Percentiles rank a stretch among this genome's conserved stretches.
Conservation (phyloP, 2,329 filamentous ascomycete genomes). For the Diaporthe eres region DNA sequence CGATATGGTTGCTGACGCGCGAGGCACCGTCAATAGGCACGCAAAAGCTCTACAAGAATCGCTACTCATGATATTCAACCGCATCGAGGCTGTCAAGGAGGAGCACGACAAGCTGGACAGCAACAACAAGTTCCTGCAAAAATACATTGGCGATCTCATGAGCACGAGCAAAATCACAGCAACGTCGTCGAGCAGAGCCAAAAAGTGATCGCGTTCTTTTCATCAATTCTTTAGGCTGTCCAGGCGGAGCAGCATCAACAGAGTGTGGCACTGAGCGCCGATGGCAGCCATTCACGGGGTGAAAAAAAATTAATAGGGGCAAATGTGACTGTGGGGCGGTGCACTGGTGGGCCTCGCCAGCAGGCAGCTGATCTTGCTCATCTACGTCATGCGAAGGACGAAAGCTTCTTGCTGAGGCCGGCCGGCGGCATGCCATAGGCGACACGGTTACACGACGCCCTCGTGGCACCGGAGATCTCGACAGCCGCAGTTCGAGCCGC, state of each 20-base stretch:
- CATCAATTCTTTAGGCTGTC: background rate
- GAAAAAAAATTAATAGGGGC: slow-evolving; percentile 32
- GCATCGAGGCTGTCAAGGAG: slow-evolving; percentile 92
- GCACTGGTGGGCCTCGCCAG: slow-evolving; percentile 33
- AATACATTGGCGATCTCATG: slow-evolving; percentile 97
- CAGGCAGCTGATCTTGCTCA: slow-evolving; percentile 27
- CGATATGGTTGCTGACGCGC: slow-evolving; percentile 39
- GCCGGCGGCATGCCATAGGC: slow-evolving; percentile 28
- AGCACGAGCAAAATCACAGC: slow-evolving; percentile 83
- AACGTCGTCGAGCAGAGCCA: slow-evolving; percentile 61
- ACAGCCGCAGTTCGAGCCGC: slow-evolving; percentile 25
- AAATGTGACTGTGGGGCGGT: slow-evolving; percentile 36
- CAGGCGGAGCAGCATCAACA: slow-evolving; percentile 14
- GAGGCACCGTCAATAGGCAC: slow-evolving; percentile 70
- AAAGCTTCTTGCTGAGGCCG: slow-evolving; percentile 8
- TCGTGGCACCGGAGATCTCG: slow-evolving; percentile 42
- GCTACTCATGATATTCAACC: slow-evolving; percentile 89
- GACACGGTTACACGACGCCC: slow-evolving; percentile 43
- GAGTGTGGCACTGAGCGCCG: background rate
- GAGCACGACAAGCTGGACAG: slow-evolving; percentile 97
- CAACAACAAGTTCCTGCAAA: slow-evolving; percentile 97
- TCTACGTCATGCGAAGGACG: slow-evolving; percentile 34
- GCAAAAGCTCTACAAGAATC: slow-evolving; percentile 91
- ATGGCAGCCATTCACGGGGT: slow-evolving; percentile 15
- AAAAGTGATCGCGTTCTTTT: slow-evolving; percentile 60